Evolutionary conservation across 148 eudicot species (phyloP), one percentile per base, ranked within the genome.

Genomic region (Camellia japonica): DNA sequence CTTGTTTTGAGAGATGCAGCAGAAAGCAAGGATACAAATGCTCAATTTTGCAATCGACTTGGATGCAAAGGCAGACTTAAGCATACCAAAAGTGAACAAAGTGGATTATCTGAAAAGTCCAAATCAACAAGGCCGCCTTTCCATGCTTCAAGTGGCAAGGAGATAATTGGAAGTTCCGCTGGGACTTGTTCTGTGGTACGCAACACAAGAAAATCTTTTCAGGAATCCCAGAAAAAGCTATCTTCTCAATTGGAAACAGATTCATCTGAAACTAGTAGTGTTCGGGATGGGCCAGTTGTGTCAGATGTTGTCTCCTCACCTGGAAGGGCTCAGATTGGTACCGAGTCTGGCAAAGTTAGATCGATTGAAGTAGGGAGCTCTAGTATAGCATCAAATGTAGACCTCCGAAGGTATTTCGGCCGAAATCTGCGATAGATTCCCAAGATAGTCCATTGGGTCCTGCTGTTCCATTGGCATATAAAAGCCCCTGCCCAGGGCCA

Each of bases 31-130:
- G 89, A 88, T 47, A 82, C 82, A 51, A 79, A 80, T 83, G 84
- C 79, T 82, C 92, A 84, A 68, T 88, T 90, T 71, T 95, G 98
- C 86, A 95, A 93, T 60, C 85, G 98, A 84, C 83, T 80, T 80
- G 95, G 96, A 61, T 95, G 98, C 83, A 85, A 93, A 59, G 95
- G 96, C 76, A 89, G 90, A 81, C 78, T 90, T 80, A 91, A 84
- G 78, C 79, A 84, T 38, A 46, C 79, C 42, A 90, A 83, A 80
- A 85, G 75, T 78, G 43, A 85, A n/a, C 89, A 82, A 78, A 80
- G 44, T 79, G 86, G 82, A 55, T 84, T 80, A 69, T 88, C 91
- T 11, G 87, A 75, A 60, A 94, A 88, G 77, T 80, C 81, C 42
- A 91, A 89, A 83, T 72, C 86, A 70, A 30, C 82, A n/a, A 88